phyloP scores from a whole-genome alignment of 164 flowering plant genomes.

The Stephania cephalantha region DNA sequence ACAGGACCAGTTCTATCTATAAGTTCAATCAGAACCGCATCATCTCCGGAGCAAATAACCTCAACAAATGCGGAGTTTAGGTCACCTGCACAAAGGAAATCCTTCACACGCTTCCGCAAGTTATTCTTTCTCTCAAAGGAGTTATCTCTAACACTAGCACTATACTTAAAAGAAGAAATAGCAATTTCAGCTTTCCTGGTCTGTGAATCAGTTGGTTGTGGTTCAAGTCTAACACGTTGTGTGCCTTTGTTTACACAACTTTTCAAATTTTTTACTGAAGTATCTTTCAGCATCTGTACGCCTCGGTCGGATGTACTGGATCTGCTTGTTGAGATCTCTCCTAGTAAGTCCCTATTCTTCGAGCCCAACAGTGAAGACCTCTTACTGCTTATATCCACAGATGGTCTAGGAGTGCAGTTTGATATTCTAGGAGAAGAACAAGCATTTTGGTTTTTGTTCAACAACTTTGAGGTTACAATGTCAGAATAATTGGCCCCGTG shows the following conservation, averaged over 20 bases:
- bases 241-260: constrained; percentile 24
- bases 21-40: constrained; percentile 55
- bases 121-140: constrained; percentile 26
- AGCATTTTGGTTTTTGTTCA: constrained; percentile 34
- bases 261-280: constrained; percentile 25
- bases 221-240: constrained; percentile 23
- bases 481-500: constrained; percentile 28
- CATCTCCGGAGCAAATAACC: constrained; percentile 64
- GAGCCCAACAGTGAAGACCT: constrained; percentile 26
- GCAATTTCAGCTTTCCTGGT: constrained; percentile 27
- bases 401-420: constrained; percentile 60
- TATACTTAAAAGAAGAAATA: constrained; percentile 18
- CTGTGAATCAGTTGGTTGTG: constrained; percentile 23
- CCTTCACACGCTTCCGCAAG: constrained; percentile 46
- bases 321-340: constrained; percentile 34
- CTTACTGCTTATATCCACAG: constrained; percentile 38
- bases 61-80: constrained; percentile 73
- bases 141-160: constrained; percentile 18
- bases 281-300: constrained; percentile 32
- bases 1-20: constrained; percentile 79
- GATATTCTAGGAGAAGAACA: constrained; percentile 55
- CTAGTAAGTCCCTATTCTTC: constrained; percentile 38
- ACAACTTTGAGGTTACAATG: constrained; percentile 26
- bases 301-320: constrained; percentile 28
- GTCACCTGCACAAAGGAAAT: constrained; percentile 56